Evolutionary conservation across 495 filamentous ascomycete species (phyloP).

Genomic region (Lasiosphaeriaceae sp.): DNA sequence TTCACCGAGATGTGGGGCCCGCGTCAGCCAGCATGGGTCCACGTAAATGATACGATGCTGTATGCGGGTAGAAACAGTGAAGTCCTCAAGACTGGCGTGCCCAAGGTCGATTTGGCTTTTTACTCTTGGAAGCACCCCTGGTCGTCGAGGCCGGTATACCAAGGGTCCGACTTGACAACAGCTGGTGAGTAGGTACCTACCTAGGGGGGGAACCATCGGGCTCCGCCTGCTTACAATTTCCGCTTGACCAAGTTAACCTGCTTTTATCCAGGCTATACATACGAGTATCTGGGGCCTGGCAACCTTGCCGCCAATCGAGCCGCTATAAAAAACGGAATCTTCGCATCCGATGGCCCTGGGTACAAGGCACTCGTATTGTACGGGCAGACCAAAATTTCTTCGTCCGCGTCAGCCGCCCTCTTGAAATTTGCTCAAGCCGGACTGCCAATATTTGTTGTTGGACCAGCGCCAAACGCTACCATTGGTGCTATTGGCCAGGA

Average conservation of each 20-base stretch:
- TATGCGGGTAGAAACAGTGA: constrained; percentile 38
- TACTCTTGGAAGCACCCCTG: constrained; percentile 21
- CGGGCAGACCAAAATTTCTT: constrained; percentile 35
- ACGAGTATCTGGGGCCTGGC: constrained; percentile 47
- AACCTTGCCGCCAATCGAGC: constrained; percentile 40
- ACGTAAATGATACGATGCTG: constrained; percentile 36
- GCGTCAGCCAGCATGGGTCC: constrained; percentile 42
- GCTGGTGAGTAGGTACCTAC: constrained; percentile 19
- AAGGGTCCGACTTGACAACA: constrained; percentile 8
- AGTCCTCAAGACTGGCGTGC: constrained; percentile 37
- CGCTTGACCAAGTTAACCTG: not conserved
- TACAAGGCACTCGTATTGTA: constrained; percentile 46
- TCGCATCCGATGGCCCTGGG: constrained; percentile 38
- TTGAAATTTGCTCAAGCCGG: constrained; percentile 36
- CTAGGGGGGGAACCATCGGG: too few relatives aligned
- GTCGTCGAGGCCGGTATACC: constrained; percentile 10
- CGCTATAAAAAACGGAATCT: constrained; percentile 26
- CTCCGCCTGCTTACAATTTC: too few relatives aligned
- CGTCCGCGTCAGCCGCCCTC: constrained; percentile 32
- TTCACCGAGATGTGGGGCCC: constrained; percentile 43
- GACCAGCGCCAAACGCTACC: constrained; percentile 27
- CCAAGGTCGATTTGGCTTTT: constrained; percentile 42
- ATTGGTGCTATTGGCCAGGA: constrained; percentile 12
- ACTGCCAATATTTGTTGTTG: constrained; percentile 40
- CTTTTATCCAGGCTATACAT: constrained; percentile 36